These are phyloP conservation scores for Vigna reflexopilosa DNA, from an alignment of 306 rosid genomes.

Conservation along the genomic window DNA sequence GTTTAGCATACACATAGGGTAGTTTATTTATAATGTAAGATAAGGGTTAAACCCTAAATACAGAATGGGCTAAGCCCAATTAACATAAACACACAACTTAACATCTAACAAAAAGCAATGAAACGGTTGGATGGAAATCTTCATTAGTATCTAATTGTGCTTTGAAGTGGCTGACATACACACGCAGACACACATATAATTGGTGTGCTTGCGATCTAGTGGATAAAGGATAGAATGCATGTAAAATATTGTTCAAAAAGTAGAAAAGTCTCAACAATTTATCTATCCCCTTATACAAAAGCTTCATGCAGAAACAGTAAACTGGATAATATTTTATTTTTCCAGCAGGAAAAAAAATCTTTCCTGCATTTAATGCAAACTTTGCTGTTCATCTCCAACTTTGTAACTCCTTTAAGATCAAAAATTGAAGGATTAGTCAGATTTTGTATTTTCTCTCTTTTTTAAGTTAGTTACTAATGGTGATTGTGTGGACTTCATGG, in stretches of 20 bases:
- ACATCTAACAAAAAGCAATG: neutral
- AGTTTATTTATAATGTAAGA: too few species aligned
- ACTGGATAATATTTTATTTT: conserved; percentile 23
- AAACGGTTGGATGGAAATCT: conserved; percentile 28
- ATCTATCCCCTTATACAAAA: neutral
- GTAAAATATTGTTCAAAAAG: conserved; percentile 6
- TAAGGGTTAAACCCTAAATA: too few species aligned
- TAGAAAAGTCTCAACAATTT: neutral
- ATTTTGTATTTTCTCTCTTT: conserved; percentile 21
- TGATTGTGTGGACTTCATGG: conserved; percentile 1
- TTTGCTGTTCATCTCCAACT: neutral
- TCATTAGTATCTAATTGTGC: conserved; percentile 2
- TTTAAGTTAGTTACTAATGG: neutral
- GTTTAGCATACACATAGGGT: too few species aligned
- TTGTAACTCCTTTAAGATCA: conserved; percentile 14
- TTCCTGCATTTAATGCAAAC: neutral
- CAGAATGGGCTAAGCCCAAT: too few species aligned
- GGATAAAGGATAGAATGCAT: conserved; percentile 13
- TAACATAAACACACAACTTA: too few species aligned
- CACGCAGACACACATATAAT: neutral
- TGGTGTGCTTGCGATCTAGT: conserved; percentile 13
- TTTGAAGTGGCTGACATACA: conserved; percentile 6
- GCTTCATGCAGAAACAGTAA: conserved; percentile 6
- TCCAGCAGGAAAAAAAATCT: neutral
- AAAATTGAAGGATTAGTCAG: conserved; percentile 8